Evolutionary conservation across 1,284 basidiomycete species (phyloP).

Genomic region (Leccinum cinnamomeum): DNA sequence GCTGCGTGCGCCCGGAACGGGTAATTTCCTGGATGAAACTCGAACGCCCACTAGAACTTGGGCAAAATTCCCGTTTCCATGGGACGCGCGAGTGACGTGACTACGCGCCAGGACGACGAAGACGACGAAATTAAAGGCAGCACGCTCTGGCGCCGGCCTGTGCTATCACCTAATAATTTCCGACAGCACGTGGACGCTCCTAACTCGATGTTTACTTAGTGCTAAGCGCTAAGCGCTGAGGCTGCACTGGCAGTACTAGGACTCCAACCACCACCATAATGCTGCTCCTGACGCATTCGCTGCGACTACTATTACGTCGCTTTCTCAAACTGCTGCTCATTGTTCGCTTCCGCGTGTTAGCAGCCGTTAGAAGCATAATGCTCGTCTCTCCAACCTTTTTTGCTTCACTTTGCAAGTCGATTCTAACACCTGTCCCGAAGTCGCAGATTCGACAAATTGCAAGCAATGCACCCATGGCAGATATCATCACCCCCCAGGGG

Average conservation of each 20-base stretch:
- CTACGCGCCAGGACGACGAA: too few species aligned
- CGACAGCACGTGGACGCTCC: neutral
- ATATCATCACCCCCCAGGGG: neutral
- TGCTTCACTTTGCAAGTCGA: slow-evolving; percentile 12
- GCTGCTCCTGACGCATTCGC: neutral
- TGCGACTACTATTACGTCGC: slow-evolving; percentile 5
- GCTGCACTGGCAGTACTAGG: too few species aligned
- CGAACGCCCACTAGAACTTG: too few species aligned
- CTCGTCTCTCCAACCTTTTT: slow-evolving; percentile 1
- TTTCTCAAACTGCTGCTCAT: slow-evolving; percentile 10
- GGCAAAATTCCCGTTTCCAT: too few species aligned
- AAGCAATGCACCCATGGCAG: neutral
- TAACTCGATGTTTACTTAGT: neutral
- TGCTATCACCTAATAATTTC: too few species aligned
- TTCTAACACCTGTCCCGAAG: slow-evolving; percentile 2
- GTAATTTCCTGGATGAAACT: too few species aligned
- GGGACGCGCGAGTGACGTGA: too few species aligned
- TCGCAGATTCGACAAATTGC: neutral
- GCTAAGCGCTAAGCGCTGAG: neutral
- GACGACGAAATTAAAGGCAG: too few species aligned
- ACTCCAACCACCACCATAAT: neutral
- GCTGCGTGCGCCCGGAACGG: too few species aligned
- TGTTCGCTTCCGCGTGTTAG: slow-evolving; percentile 1
- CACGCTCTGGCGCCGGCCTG: too few species aligned
- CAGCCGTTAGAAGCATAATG: slow-evolving; percentile 3